Conservation (phyloP, 1,139 yeast genomes). For the Zygosaccharomyces pseudobailii region DNA sequence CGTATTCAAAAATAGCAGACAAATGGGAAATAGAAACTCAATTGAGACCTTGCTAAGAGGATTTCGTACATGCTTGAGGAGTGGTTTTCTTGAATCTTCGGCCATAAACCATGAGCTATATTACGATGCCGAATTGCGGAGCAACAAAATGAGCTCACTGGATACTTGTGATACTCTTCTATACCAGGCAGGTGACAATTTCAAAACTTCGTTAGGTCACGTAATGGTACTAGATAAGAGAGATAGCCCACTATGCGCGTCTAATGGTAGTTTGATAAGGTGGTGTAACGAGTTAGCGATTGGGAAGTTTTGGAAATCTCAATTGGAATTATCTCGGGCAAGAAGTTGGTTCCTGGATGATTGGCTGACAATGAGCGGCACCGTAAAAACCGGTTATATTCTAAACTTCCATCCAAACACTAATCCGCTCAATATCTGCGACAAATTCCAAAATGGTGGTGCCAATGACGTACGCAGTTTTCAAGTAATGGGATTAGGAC, state of each 20-base stretch:
- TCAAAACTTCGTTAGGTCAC: constrained; percentile 55
- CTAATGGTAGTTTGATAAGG: constrained; percentile 51
- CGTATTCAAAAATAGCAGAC: constrained; percentile 54
- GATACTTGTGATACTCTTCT: constrained; percentile 33
- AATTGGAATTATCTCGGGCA: constrained; percentile 47
- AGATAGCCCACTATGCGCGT: constrained; percentile 52
- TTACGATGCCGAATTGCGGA: constrained; percentile 61
- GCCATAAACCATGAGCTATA: constrained; percentile 52
- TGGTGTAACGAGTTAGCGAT: constrained; percentile 49
- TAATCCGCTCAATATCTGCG: constrained; percentile 36
- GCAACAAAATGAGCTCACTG: constrained; percentile 42
- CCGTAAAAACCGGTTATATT: constrained; percentile 51
- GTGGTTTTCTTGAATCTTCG: constrained; percentile 20
- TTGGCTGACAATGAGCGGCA: constrained; percentile 38
- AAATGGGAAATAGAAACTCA: constrained; percentile 49
- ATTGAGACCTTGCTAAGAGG: constrained; percentile 18
- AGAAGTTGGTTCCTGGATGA: constrained; percentile 26
- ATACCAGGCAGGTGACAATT: constrained; percentile 52
- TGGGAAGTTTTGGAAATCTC: constrained; percentile 28
- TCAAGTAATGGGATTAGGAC: constrained; percentile 70
- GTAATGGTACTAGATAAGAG: constrained; percentile 53
- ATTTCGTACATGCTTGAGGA: constrained; percentile 14
- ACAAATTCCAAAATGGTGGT: constrained; percentile 56
- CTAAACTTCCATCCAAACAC: constrained; percentile 35
- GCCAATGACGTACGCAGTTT: constrained; percentile 34